A percentile compares a stretch with the other conserved stretches of the same genome.
Conservation (phyloP, 306 rosid species). For the Trichosanthes truncata region DNA sequence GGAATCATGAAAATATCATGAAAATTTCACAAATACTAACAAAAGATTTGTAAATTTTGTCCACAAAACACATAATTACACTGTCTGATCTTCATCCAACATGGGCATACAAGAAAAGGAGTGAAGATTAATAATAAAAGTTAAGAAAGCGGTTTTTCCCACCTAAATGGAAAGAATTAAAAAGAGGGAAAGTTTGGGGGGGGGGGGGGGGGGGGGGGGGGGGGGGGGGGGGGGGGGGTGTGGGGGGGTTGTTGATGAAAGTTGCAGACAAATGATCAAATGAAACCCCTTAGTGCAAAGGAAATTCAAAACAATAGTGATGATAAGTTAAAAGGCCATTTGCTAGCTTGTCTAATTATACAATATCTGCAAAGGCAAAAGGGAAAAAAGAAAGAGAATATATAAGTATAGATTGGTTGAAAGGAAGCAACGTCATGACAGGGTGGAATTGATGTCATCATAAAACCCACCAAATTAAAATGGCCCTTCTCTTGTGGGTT, state of each 20-base stretch:
- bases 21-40: background rate
- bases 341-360: background rate
- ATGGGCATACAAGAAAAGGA: background rate
- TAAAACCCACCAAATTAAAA: slow-evolving; percentile 2
- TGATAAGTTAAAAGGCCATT: background rate
- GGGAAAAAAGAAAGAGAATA: background rate
- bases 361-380: background rate
- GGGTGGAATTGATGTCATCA: slow-evolving; percentile 11
- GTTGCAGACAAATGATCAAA: background rate
- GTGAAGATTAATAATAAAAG: slow-evolving; percentile 6
- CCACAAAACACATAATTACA: background rate
- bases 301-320: background rate
- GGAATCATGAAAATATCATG: background rate
- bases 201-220: too few species aligned
- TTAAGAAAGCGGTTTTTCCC: background rate
- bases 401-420: background rate
- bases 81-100: background rate
- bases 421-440: slow-evolving; percentile 6
- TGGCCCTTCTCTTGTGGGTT: background rate
- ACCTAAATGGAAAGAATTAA: background rate
- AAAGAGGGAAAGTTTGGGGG: background rate
- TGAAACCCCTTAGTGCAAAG: background rate
- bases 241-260: too few species aligned
- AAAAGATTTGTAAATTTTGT: background rate
- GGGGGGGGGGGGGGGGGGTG: too few species aligned